Percentiles rank a stretch among this genome's conserved stretches.
Evolutionary conservation across 139 green algal genomes (phyloP).

Genomic region (Pycnococcus provasolii): DNA sequence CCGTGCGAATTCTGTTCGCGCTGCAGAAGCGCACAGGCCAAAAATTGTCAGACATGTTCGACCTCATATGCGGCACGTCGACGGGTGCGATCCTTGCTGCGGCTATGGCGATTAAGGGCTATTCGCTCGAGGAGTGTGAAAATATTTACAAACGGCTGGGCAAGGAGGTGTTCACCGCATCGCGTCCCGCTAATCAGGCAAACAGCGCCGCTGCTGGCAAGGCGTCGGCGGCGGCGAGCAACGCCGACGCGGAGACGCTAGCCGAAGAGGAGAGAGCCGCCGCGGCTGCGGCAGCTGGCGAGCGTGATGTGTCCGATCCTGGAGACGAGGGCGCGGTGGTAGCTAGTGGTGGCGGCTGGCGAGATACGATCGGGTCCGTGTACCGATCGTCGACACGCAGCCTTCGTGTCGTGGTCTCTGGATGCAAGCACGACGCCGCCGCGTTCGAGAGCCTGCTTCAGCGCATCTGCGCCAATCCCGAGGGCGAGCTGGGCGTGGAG

Average conservation of each 20-base stretch:
- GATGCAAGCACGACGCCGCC: slow-evolving; percentile 79
- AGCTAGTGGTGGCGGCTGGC: slow-evolving; percentile 21
- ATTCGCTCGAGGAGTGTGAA: slow-evolving; percentile 66
- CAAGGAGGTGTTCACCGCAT: slow-evolving; percentile 39
- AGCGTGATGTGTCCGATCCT: background rate
- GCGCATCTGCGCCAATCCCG: slow-evolving; percentile 41
- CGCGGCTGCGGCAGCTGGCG: slow-evolving; percentile 1
- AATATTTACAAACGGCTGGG: slow-evolving; percentile 70
- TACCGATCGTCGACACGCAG: slow-evolving; percentile 49
- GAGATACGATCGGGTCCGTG: slow-evolving; percentile 25
- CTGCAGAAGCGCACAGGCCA: slow-evolving; percentile 52
- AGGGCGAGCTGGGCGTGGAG: slow-evolving; percentile 18
- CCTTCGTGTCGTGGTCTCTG: slow-evolving; percentile 61
- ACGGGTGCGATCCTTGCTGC: slow-evolving; percentile 75
- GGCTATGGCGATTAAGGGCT: slow-evolving; percentile 52
- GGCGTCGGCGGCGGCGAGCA: too few species aligned
- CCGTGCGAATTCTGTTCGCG: slow-evolving; percentile 56
- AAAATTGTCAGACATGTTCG: slow-evolving; percentile 71
- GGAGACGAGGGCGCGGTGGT: background rate
- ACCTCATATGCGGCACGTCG: slow-evolving; percentile 65
- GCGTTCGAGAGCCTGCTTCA: slow-evolving; percentile 64
- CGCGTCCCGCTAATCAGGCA: background rate
- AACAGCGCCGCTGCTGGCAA: background rate
- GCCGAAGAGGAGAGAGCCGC: too few species aligned
- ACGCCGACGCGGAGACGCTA: too few species aligned